These are phyloP conservation scores for Scutellaria galericulata DNA, from an alignment of 257 asterid genomes.

Conservation along the genomic window DNA sequence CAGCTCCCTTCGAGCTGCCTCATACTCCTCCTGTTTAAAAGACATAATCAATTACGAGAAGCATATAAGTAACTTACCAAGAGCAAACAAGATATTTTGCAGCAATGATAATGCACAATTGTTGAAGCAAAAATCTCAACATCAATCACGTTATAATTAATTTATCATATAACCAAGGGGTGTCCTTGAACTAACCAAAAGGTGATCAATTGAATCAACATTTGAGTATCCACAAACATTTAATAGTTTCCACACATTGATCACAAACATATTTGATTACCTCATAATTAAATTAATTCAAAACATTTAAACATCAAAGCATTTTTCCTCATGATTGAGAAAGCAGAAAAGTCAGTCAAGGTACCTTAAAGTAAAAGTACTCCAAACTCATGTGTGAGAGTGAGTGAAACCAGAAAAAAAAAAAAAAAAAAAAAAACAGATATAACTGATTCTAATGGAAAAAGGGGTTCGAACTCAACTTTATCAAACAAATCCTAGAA, in stretches of 20 bases:
- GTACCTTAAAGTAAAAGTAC: neutral
- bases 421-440: slow-evolving; percentile 12
- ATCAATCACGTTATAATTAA: slow-evolving; percentile 17
- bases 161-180: slow-evolving; percentile 19
- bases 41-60: slow-evolving; percentile 32
- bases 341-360: slow-evolving; percentile 20
- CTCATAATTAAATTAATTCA: slow-evolving; percentile 10
- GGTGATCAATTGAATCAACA: slow-evolving; percentile 11
- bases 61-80: slow-evolving; percentile 8
- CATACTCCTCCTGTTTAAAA: slow-evolving; percentile 77
- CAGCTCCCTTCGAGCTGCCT: slow-evolving; percentile 92
- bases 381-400: neutral
- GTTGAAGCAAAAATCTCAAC: slow-evolving; percentile 25
- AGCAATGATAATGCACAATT: neutral
- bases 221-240: slow-evolving; percentile 1
- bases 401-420: slow-evolving; percentile 12
- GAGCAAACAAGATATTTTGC: slow-evolving; percentile 15
- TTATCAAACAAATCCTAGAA: slow-evolving; percentile 8
- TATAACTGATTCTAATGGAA: slow-evolving; percentile 15
- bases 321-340: slow-evolving; percentile 22
- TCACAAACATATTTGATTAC: slow-evolving; percentile 1
- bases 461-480: slow-evolving; percentile 29
- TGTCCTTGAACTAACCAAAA: slow-evolving; percentile 18
- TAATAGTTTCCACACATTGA: slow-evolving; percentile 19
- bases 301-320: slow-evolving; percentile 16